A percentile compares a stretch with the other conserved stretches of the same genome.
Conservation (phyloP, 768 basidiomycete genomes). For the Rhodotorula graminis region DNA sequence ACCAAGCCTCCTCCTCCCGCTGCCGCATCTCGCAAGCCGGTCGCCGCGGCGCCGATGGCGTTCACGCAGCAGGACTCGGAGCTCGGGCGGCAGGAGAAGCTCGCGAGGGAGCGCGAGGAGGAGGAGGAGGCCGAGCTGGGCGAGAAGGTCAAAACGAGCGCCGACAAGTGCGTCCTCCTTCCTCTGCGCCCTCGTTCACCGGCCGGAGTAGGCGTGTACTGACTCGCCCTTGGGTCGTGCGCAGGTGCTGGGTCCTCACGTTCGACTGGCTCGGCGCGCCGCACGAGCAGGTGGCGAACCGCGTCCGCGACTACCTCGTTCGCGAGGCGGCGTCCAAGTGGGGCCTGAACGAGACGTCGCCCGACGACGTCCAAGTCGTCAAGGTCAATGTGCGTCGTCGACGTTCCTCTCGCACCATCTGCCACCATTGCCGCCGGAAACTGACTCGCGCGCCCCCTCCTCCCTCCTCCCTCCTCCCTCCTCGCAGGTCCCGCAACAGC, state of each 20-base stretch:
- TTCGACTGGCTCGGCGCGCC: constrained; percentile 77
- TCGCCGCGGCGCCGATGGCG: not conserved
- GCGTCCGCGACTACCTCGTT: constrained; percentile 63
- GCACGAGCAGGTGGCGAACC: constrained; percentile 64
- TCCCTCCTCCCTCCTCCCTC: too few species aligned
- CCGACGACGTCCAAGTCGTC: constrained; percentile 39
- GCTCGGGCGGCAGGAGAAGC: not conserved
- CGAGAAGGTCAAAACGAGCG: not conserved
- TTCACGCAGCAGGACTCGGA: constrained; percentile 5
- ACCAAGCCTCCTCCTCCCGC: constrained; percentile 44
- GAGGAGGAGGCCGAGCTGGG: not conserved
- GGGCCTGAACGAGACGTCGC: constrained; percentile 56
- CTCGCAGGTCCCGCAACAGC: constrained; percentile 74
- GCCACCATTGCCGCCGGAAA: too few species aligned
- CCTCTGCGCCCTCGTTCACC: not conserved
- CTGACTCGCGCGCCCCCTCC: too few species aligned
- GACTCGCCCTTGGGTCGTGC: too few species aligned
- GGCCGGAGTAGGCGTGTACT: too few species aligned
- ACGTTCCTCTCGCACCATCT: too few species aligned
- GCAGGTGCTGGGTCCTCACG: constrained; percentile 73
- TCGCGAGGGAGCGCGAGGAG: not conserved
- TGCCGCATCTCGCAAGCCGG: not conserved
- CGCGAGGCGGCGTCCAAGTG: constrained; percentile 59
- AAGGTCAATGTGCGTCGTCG: constrained; percentile 52
- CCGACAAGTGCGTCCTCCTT: not conserved